Percentiles rank a stretch among this genome's conserved stretches.
phyloP scores from a whole-genome alignment of 257 asterid genomes.

The Phtheirospermum japonicum region DNA sequence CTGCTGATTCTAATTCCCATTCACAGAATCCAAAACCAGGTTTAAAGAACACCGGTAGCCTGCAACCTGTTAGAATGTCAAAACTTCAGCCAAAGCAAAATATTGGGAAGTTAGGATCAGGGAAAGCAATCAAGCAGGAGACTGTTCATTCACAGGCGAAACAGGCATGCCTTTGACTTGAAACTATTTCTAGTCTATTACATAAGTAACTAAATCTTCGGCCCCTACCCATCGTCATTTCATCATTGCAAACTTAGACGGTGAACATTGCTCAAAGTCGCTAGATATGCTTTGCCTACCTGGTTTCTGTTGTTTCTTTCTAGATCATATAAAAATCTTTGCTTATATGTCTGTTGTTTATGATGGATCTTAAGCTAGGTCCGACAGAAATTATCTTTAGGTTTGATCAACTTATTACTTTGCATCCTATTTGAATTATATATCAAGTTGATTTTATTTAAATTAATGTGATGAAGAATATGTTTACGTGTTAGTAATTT shows the following conservation, averaged over 20 bases:
- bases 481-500: constrained; percentile 10
- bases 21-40: constrained; percentile 48
- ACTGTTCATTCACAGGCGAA: constrained; percentile 44
- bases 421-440: constrained; percentile 8
- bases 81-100: constrained; percentile 57
- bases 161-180: constrained; percentile 37
- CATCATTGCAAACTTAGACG: neutral
- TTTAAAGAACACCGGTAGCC: constrained; percentile 44
- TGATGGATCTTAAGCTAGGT: neutral
- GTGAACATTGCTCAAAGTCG: neutral
- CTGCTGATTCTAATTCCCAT: constrained; percentile 26
- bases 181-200: constrained; percentile 11
- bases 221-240: neutral
- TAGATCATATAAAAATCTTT: neutral
- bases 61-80: constrained; percentile 38
- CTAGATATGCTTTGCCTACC: neutral
- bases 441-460: neutral
- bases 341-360: neutral
- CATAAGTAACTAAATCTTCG: neutral
- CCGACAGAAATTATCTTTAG: neutral
- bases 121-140: constrained; percentile 49
- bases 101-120: constrained; percentile 46
- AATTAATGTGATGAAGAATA: neutral
- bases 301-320: neutral
- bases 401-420: constrained; percentile 22